A percentile compares a stretch with the other conserved stretches of the same genome.
phyloP scores from a whole-genome alignment of 1,284 basidiomycete species.

The Neonothopanus nambi region DNA sequence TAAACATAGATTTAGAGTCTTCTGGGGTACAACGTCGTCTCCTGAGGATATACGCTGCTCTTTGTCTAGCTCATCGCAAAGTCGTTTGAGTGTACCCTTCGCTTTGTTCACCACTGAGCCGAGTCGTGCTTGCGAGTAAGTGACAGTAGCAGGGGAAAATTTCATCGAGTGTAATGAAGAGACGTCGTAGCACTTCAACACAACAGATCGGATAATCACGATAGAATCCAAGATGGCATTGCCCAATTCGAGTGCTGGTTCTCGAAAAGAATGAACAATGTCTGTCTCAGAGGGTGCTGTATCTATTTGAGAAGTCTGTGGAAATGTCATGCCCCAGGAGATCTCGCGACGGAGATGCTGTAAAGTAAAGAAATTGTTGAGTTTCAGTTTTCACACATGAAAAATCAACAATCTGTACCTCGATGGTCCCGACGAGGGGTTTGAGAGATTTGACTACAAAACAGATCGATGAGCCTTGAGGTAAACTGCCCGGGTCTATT shows the following conservation, averaged over 20 bases:
- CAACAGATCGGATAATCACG: conserved; percentile 32
- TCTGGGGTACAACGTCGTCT: conserved; percentile 28
- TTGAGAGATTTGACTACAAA: conserved; percentile 45
- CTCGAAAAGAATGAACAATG: conserved; percentile 28
- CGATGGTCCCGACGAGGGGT: conserved; percentile 40
- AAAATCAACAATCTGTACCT: conserved; percentile 17
- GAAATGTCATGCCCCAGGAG: conserved; percentile 43
- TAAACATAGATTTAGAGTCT: conserved; percentile 39
- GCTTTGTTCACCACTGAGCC: conserved; percentile 32
- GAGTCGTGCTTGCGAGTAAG: conserved; percentile 29
- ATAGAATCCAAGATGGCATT: conserved; percentile 37
- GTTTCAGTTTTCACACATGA: neutral
- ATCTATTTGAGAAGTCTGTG: conserved; percentile 11
- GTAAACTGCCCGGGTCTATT: neutral
- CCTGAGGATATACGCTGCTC: conserved; percentile 27
- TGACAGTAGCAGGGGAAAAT: conserved; percentile 29
- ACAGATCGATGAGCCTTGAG: neutral
- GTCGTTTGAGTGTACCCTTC: conserved; percentile 31
- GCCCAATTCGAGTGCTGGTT: conserved; percentile 35
- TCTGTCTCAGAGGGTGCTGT: conserved; percentile 4
- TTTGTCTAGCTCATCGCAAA: conserved; percentile 35
- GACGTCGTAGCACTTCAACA: conserved; percentile 36
- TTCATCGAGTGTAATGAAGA: conserved; percentile 20
- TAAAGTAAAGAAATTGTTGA: conserved; percentile 18
- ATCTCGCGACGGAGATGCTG: conserved; percentile 49